These are phyloP conservation scores for Torulaspora delbrueckii DNA, from an alignment of 805 yeast species.

Conservation along the genomic window DNA sequence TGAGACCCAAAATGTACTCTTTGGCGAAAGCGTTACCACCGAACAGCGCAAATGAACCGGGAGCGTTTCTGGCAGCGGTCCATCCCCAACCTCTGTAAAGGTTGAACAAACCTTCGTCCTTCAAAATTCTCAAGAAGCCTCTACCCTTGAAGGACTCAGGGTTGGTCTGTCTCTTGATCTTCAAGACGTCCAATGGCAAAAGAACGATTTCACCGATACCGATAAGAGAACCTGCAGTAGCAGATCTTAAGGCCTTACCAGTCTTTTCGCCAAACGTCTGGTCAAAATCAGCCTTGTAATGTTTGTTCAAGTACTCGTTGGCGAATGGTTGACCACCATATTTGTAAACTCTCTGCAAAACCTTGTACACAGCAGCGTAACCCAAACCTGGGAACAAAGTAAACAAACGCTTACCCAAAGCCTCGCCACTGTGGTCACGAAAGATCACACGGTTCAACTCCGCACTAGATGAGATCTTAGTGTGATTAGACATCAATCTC, in stretches of 20 bases:
- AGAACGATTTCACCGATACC: conserved; percentile 98
- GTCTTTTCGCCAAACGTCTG: conserved; percentile 82
- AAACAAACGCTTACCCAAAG: conserved; percentile 64
- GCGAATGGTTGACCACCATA: conserved; percentile 99
- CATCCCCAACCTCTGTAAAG: conserved; percentile 99
- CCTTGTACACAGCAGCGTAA: conserved; percentile 95
- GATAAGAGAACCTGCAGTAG: conserved; percentile 94
- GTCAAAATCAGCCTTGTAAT: conserved; percentile 69
- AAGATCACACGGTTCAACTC: conserved; percentile 85
- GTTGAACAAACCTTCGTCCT: conserved; percentile 83
- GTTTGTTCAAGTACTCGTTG: conserved; percentile 78
- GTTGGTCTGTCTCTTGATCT: conserved; percentile 98
- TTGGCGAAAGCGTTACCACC: conserved; percentile 99
- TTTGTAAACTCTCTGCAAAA: conserved; percentile 94
- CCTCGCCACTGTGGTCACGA: conserved; percentile 69
- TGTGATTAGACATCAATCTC: conserved; percentile 82
- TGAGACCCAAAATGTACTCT: conserved; percentile 83
- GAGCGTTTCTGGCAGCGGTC: conserved; percentile 99
- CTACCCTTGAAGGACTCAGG: conserved; percentile 99
- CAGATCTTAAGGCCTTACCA: conserved; percentile 95
- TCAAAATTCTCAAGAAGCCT: conserved; percentile 79
- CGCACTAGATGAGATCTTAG: conserved; percentile 54
- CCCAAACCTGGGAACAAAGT: conserved; percentile 97
- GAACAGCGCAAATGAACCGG: conserved; percentile 94
- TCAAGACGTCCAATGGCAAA: conserved; percentile 91